phyloP scores from a whole-genome alignment of 352 stramenopile genomes.

The Phytopythium aichiense region DNA sequence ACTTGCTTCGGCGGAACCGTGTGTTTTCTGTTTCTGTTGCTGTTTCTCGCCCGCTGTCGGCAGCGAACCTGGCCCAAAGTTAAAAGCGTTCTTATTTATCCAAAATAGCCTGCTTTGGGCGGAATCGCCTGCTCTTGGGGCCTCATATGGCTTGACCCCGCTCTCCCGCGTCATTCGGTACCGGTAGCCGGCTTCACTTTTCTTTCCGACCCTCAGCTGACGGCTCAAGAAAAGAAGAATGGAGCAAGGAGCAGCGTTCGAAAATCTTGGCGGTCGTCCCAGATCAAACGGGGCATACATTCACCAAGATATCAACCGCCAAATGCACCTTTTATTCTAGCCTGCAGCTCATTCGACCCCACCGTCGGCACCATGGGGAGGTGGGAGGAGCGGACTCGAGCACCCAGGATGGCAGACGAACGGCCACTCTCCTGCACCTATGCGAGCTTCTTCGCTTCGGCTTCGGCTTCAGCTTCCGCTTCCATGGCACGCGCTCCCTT shows the following conservation, averaged over 20 bases:
- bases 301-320: background rate
- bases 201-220: background rate
- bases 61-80: background rate
- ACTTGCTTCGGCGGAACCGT: background rate
- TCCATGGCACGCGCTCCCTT: background rate
- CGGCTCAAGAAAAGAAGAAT: background rate
- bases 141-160: background rate
- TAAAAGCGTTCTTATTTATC: background rate
- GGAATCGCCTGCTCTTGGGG: background rate
- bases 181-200: constrained; percentile 5
- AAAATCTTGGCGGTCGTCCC: background rate
- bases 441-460: constrained; percentile 8
- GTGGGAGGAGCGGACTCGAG: background rate
- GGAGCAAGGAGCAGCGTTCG: background rate
- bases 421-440: background rate
- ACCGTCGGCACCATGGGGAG: background rate
- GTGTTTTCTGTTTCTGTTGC: constrained; percentile 6
- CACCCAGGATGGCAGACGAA: constrained; percentile 3
- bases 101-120: background rate
- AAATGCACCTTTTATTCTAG: constrained; percentile 1
- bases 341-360: background rate
- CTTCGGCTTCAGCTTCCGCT: background rate
- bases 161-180: background rate
- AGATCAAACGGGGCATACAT: background rate
- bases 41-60: constrained; percentile 1